Base-by-base conservation (phyloP, 306 rosid genomes). In the Mimosa pudica region DNA sequence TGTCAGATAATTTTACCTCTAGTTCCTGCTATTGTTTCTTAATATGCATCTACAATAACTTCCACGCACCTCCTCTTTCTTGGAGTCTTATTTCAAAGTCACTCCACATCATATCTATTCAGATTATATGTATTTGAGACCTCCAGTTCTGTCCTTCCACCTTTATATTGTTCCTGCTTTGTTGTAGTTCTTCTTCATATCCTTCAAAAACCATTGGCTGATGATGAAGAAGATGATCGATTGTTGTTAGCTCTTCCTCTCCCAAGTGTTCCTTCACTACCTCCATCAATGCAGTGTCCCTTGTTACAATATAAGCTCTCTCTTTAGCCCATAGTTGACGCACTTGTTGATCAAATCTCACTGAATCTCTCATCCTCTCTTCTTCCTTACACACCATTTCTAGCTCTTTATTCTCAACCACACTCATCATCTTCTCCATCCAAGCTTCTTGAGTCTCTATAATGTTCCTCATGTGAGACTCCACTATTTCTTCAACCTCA, bases 291-390 rank as follows among this genome's bases (percentile, higher is more conserved):
- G 92, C 89, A 17, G 81, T 77, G 79, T 92, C 97, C 66, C 95
- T 85, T 74, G 91, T 85, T 77, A 86, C 89, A 61, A 92, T 81
- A 93, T 90, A 89, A 8, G 90, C 90, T 83, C 89, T 90, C 84
- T 90, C 97, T 65, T 85, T 90, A 16, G 86, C 92, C 94, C 97
- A 89, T 30, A 90, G 85, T 16, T 87, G 81, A 48, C 81, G 78
- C 3, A 90, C 89, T 62, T 88, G 68, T 79, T 74, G 80, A n/a
- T 88, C 90, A 64, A 87, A 83, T 72, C 87, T 80, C 54, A 75
- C 84, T 61, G 86, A 74, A 79, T 89, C 89, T 75, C 80, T 84
- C 89, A 85, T 89, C 88, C 89, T 85, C 63, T 89, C 92, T 77
- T 92, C 92, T 57, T 90, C 95, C 75, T 69, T 83, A 24, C 54